Evolutionary conservation across 1,139 yeast genomes (phyloP).

Genomic region (Yamadazyma atmosphaerica): DNA sequence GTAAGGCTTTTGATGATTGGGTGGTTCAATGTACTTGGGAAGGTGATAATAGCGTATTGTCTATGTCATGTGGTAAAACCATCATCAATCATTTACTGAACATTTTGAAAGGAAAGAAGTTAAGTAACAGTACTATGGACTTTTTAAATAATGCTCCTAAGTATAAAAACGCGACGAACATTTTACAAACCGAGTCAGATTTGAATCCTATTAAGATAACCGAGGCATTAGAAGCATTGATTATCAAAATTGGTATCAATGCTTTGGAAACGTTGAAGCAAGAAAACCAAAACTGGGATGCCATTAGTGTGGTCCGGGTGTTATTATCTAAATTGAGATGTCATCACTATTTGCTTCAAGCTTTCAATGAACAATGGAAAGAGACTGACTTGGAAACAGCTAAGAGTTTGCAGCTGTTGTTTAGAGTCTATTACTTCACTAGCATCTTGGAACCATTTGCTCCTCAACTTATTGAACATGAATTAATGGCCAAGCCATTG

Average conservation of each 20-base stretch:
- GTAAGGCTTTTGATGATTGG: constrained; percentile 49
- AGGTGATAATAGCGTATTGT: constrained; percentile 51
- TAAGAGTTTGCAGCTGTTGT: constrained; percentile 22
- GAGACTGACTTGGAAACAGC: constrained; percentile 16
- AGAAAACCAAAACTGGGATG: constrained; percentile 32
- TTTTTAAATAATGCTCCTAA: constrained; percentile 38
- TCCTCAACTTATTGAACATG: constrained; percentile 38
- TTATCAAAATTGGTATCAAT: constrained; percentile 31
- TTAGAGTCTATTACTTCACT: constrained; percentile 23
- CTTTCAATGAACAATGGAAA: constrained; percentile 24
- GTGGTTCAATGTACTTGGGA: constrained; percentile 55
- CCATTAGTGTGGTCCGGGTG: constrained; percentile 56
- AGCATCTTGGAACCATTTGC: constrained; percentile 35
- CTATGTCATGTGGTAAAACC: constrained; percentile 45
- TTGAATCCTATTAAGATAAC: constrained; percentile 30
- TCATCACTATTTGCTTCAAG: constrained; percentile 33
- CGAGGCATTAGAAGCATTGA: constrained; percentile 38
- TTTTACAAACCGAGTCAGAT: constrained; percentile 27
- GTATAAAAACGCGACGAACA: constrained; percentile 20
- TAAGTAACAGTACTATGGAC: constrained; percentile 31
- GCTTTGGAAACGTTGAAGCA: constrained; percentile 27
- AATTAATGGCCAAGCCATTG: constrained; percentile 28
- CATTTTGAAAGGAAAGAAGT: constrained; percentile 21
- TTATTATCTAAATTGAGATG: constrained; percentile 54
- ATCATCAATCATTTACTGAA: constrained; percentile 28